Percentiles rank a stretch among this genome's conserved stretches.
Conservation (phyloP, 371 early-diverging fungal species). For the Nematocida parisii region DNA sequence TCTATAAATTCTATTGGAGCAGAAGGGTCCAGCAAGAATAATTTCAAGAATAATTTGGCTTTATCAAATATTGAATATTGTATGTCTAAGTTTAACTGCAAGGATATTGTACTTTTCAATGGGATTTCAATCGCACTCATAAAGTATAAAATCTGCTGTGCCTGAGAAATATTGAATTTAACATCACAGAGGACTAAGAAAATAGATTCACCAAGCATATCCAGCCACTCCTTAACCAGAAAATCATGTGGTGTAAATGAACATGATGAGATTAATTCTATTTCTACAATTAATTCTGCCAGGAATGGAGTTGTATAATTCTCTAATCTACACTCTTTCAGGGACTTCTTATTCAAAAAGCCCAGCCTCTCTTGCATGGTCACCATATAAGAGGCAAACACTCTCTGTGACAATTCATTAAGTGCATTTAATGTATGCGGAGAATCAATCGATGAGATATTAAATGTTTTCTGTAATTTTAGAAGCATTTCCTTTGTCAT, state of each 20-base stretch:
- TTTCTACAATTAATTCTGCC: constrained; percentile 1
- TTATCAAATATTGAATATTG: constrained; percentile 38
- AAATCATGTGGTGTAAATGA: constrained; percentile 25
- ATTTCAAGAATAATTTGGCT: constrained; percentile 38
- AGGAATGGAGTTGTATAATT: background rate
- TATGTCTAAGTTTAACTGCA: background rate
- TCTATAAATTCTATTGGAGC: constrained; percentile 12
- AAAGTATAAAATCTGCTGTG: constrained; percentile 36
- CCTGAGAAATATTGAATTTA: constrained; percentile 1
- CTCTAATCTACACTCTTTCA: constrained; percentile 1
- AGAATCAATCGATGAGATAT: constrained; percentile 8
- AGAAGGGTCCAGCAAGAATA: constrained; percentile 42
- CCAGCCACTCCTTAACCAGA: constrained; percentile 44
- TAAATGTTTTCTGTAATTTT: constrained; percentile 27
- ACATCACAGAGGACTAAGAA: background rate
- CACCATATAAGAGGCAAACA: constrained; percentile 34
- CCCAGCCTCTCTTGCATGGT: constrained; percentile 9
- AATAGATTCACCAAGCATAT: constrained; percentile 42
- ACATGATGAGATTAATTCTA: constrained; percentile 5
- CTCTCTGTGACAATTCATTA: constrained; percentile 8
- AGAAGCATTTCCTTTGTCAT: constrained; percentile 45
- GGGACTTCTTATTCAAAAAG: constrained; percentile 2
- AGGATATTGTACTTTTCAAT: constrained; percentile 5
- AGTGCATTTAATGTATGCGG: constrained; percentile 26
- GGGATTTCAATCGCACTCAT: constrained; percentile 51